phyloP scores from a whole-genome alignment of 192 early-diverging fungal species.

The Pilobolus umbonatus region DNA sequence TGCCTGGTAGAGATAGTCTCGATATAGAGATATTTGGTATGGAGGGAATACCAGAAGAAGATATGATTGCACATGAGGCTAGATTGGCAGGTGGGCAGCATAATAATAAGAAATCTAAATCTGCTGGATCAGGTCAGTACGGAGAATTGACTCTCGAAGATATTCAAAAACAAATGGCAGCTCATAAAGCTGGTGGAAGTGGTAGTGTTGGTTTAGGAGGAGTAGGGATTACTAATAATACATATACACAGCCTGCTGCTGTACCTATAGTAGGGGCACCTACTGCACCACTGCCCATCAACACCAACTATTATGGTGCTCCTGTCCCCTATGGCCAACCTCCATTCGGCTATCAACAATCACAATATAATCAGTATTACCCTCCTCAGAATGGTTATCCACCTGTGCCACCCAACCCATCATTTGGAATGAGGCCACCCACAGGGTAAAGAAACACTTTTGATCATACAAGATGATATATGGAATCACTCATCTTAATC shows the following conservation, averaged over 20 bases:
- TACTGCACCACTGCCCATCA: conserved; percentile 15
- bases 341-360: neutral
- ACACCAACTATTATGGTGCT: conserved; percentile 8
- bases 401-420: no score
- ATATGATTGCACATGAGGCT: conserved; percentile 65
- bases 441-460: no score
- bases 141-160: conserved; percentile 36
- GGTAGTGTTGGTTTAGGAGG: no score
- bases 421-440: no score
- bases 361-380: neutral
- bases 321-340: conserved; percentile 17
- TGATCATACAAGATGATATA: no score
- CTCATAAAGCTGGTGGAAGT: conserved; percentile 34
- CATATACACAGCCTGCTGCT: no score
- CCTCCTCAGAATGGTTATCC: no score
- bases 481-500: conserved; percentile 7
- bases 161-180: conserved; percentile 40
- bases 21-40: conserved; percentile 95
- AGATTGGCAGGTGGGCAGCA: conserved; percentile 36
- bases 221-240: no score
- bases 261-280: conserved; percentile 21
- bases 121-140: conserved; percentile 28
- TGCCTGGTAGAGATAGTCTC: conserved; percentile 77
- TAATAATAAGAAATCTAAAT: conserved; percentile 38
- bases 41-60: conserved; percentile 82